Base-by-base conservation (phyloP, 257 asterid species). In the Euphrasia confusa region DNA sequence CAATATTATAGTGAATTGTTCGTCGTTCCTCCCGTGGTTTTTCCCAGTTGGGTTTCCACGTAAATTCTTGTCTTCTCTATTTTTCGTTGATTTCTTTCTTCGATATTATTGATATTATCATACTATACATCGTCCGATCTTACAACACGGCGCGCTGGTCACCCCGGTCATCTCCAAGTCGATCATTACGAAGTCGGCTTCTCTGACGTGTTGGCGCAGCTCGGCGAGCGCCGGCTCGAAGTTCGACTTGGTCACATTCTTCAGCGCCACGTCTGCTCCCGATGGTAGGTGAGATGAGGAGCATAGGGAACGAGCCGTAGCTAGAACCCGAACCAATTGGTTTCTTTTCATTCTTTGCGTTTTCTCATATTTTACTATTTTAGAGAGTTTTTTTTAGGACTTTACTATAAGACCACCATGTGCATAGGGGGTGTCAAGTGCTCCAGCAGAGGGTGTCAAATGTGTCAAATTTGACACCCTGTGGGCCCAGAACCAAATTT, bases 151-250 rank as follows among this genome's bases (percentile, higher is more conserved):
- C 32, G 99, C 89, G 68, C 96, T 84, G 66, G 91, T 80, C 47
- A 92, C 62, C 26, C 97, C 99, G 61, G 97, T 89, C 99, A 89
- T 92, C 79, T 92, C 99, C 86, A 89, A 65, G 71, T 92, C 99
- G 74, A 92, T 78, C 24, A 97, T 69, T 28, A 92, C 92, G 81
- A 92, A 92, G 71, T 89, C 97, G 67, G 99, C 84, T 64, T 74
- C 90, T 42, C 71, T 75, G 30, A 92, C 83, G 75, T 73, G 85
- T 58, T 78, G 66, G 40, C 91, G 85, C 58, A 92, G 78, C 77
- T 81, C 95, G 54, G 80, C 73, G 60, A 92, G 80, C 58, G 84
- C 80, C 42, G 89, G 73, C 42, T 83, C 96, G 71, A 92, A 92
- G 72, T 89, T 89, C 48, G 91, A 75, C 68, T 63, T 78, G 0